Conservation (phyloP, 2,329 filamentous ascomycete genomes). For the Trichoderma sp. region DNA sequence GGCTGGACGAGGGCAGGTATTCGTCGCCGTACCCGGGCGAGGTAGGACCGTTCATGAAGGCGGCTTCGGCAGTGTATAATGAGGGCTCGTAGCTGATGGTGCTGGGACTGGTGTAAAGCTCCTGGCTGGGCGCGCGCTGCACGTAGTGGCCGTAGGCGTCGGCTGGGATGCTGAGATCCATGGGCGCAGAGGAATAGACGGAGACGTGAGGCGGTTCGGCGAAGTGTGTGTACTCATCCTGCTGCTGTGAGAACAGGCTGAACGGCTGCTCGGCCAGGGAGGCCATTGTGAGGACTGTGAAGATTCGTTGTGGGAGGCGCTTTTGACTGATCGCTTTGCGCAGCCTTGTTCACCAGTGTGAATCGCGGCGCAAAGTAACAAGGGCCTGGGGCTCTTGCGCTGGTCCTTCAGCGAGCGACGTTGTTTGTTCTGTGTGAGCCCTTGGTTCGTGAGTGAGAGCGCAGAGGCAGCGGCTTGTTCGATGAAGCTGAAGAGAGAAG, state of each 20-base stretch:
- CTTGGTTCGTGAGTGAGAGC: conserved; percentile 1
- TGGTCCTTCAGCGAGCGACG: conserved; percentile 5
- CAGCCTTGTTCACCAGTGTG: conserved; percentile 16
- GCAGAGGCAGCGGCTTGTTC: conserved; percentile 2
- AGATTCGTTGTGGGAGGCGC: conserved; percentile 1
- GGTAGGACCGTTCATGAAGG: conserved; percentile 49
- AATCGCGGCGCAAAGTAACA: conserved; percentile 9
- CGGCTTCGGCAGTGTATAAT: conserved; percentile 51
- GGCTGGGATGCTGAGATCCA: conserved; percentile 54
- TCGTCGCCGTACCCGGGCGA: conserved; percentile 57
- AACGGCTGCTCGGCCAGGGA: conserved; percentile 38
- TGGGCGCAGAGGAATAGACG: conserved; percentile 46
- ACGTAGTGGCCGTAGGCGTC: conserved; percentile 49
- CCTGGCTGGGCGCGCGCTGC: conserved; percentile 38
- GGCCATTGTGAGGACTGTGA: conserved; percentile 33
- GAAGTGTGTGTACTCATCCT: conserved; percentile 50
- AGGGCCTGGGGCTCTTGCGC: not conserved
- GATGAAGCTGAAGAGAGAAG: not conserved
- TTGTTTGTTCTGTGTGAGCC: not conserved
- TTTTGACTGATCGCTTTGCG: conserved; percentile 7
- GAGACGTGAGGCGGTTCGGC: conserved; percentile 48
- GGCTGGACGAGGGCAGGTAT: conserved; percentile 56
- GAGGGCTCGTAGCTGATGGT: conserved; percentile 50
- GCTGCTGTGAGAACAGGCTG: conserved; percentile 37
- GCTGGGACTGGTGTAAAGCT: conserved; percentile 36